phyloP scores from a whole-genome alignment of 2,329 filamentous ascomycete species.

The Fusarium aywerte region DNA sequence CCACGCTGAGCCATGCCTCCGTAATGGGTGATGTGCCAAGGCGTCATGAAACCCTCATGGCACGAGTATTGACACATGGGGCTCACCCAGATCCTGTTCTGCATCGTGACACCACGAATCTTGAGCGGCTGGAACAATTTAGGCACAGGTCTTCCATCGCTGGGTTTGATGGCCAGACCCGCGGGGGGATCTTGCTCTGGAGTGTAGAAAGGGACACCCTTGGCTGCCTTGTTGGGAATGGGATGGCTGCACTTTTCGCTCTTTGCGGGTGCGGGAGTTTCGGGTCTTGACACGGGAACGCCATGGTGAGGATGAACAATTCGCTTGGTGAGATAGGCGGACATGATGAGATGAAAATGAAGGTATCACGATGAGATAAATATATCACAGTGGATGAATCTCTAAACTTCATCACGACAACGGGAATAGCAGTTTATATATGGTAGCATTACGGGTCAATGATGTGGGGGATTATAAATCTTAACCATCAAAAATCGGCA shows the following conservation, averaged over 20 bases:
- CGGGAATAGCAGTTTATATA: conserved; percentile 5
- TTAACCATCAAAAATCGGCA: not conserved
- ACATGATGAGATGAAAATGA: conserved; percentile 29
- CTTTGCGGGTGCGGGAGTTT: conserved; percentile 40
- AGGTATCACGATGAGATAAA: not conserved
- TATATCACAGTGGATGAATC: not conserved
- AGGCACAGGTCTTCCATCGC: conserved; percentile 60
- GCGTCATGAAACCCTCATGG: conserved; percentile 68
- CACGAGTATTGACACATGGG: conserved; percentile 62
- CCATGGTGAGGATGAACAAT: conserved; percentile 46
- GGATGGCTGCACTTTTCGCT: conserved; percentile 38
- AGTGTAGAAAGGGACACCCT: conserved; percentile 59
- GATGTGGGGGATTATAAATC: conserved; percentile 33
- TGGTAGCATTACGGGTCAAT: conserved; percentile 5
- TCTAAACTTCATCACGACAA: not conserved
- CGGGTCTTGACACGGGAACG: conserved; percentile 41
- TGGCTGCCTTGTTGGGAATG: conserved; percentile 44
- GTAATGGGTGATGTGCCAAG: conserved; percentile 79
- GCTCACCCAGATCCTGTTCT: conserved; percentile 59
- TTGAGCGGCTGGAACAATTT: conserved; percentile 61
- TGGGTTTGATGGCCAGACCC: conserved; percentile 57
- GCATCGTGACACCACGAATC: conserved; percentile 57
- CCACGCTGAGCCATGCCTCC: conserved; percentile 78
- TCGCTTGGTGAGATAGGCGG: conserved; percentile 45
- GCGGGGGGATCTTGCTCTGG: conserved; percentile 58